Evolutionary conservation across 768 basidiomycete species (phyloP).

Genomic region (Suillus tomentosus): DNA sequence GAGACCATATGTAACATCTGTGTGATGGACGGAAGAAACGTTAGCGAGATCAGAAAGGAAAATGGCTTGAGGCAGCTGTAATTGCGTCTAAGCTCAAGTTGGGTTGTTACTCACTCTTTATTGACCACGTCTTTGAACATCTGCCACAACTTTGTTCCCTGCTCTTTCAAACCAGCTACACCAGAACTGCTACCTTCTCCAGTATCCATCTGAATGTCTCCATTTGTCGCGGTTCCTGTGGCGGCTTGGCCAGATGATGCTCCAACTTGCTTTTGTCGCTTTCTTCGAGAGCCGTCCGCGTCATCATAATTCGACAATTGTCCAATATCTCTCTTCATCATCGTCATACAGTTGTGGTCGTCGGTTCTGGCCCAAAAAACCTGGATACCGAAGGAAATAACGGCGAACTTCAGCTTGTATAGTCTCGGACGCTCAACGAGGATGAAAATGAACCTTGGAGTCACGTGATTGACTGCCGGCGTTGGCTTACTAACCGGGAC

Average conservation of each 20-base stretch:
- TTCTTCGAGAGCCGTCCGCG: constrained; percentile 49
- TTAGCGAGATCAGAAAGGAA: no score
- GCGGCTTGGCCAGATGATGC: constrained; percentile 44
- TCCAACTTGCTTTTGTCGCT: constrained; percentile 49
- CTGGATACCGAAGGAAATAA: no score
- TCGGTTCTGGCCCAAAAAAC: no score
- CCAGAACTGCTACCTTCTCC: constrained; percentile 30
- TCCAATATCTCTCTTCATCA: constrained; percentile 56
- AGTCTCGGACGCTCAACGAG: no score
- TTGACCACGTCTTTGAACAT: no score
- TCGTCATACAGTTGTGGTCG: no score
- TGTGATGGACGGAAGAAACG: no score
- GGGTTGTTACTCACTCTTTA: no score
- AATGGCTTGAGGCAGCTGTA: no score
- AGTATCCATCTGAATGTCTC: constrained; percentile 21
- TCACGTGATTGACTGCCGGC: constrained; percentile 30
- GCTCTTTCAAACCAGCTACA: constrained; percentile 51
- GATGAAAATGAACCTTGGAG: constrained; percentile 20
- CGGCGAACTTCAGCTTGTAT: no score
- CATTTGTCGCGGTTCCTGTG: constrained; percentile 32
- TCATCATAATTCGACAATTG: constrained; percentile 40
- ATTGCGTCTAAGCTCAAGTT: no score
- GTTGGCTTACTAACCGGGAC: background rate
- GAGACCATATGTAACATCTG: no score
- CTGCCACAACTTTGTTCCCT: constrained; percentile 74